Conservation (phyloP, 2,329 filamentous ascomycete genomes). For the Bretziella fagacearum region DNA sequence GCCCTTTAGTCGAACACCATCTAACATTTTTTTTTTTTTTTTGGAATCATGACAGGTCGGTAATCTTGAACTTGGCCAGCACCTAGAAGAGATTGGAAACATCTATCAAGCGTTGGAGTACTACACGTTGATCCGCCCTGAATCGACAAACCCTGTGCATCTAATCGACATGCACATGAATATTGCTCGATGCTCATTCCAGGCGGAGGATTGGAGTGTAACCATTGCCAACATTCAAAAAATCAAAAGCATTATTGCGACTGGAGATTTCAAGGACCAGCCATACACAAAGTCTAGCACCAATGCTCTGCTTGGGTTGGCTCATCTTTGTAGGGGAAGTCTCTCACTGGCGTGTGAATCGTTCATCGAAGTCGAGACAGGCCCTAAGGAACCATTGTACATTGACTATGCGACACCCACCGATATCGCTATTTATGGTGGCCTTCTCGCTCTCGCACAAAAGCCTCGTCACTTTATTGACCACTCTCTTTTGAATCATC, state of each 20-base stretch:
- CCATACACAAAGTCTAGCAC: conserved; percentile 22
- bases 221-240: conserved; percentile 47
- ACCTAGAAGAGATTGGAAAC: conserved; percentile 65
- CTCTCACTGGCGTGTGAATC: conserved; percentile 24
- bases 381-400: conserved; percentile 38
- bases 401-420: conserved; percentile 63
- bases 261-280: neutral
- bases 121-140: conserved; percentile 76
- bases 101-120: conserved; percentile 56
- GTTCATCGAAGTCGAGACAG: conserved; percentile 36
- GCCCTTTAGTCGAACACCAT: too few relatives aligned
- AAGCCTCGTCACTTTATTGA: conserved; percentile 63
- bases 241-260: conserved; percentile 31
- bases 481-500: conserved; percentile 59
- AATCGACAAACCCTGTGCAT: conserved; percentile 69
- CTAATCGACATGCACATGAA: conserved; percentile 69
- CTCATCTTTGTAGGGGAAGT: conserved; percentile 36
- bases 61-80: conserved; percentile 76
- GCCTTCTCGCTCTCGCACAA: conserved; percentile 73
- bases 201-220: conserved; percentile 60
- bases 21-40: neutral
- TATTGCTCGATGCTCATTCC: conserved; percentile 56
- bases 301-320: conserved; percentile 30
- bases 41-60: conserved; percentile 45
- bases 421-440: conserved; percentile 83